Conservation (phyloP, 2,329 filamentous ascomycete genomes). For the Dactylella cylindrospora region DNA sequence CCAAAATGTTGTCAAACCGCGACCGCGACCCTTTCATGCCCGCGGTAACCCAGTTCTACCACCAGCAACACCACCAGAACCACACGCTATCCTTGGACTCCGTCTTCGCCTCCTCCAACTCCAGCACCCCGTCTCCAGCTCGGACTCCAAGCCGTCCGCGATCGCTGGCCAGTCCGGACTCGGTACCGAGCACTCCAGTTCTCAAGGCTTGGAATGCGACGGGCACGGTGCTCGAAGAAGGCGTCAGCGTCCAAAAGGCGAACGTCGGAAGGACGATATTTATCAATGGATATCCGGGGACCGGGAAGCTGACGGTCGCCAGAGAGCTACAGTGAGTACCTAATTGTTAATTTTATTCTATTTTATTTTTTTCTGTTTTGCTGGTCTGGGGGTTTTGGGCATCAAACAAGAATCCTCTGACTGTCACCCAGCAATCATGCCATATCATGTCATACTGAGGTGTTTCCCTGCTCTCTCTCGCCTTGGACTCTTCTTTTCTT, state of each 20-base stretch:
- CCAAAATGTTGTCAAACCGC: conserved; percentile 44
- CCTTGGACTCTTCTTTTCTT: too few relatives aligned
- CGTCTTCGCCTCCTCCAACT: conserved; percentile 34
- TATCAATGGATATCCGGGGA: conserved; percentile 51
- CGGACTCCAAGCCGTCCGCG: conserved; percentile 35
- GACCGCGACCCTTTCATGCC: conserved; percentile 45
- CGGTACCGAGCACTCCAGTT: conserved; percentile 38
- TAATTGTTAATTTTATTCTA: not conserved
- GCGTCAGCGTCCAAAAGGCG: too few relatives aligned
- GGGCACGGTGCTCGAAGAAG: conserved; percentile 12
- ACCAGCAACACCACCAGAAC: conserved; percentile 42
- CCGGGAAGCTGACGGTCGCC: conserved; percentile 51
- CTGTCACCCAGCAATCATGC: too few relatives aligned
- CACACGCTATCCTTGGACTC: conserved; percentile 29
- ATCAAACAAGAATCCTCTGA: too few relatives aligned
- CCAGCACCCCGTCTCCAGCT: conserved; percentile 27
- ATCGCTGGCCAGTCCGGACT: conserved; percentile 36
- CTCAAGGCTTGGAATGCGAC: conserved; percentile 37
- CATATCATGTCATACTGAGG: conserved; percentile 38
- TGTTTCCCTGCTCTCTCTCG: conserved; percentile 3
- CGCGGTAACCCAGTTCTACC: conserved; percentile 38
- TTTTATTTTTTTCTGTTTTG: too few relatives aligned
- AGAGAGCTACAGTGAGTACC: conserved; percentile 48
- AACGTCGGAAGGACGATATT: conserved; percentile 47
- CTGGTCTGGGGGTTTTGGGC: too few relatives aligned